Base-by-base conservation (phyloP, 2,329 filamentous ascomycete genomes). In the Oidium heveae region DNA sequence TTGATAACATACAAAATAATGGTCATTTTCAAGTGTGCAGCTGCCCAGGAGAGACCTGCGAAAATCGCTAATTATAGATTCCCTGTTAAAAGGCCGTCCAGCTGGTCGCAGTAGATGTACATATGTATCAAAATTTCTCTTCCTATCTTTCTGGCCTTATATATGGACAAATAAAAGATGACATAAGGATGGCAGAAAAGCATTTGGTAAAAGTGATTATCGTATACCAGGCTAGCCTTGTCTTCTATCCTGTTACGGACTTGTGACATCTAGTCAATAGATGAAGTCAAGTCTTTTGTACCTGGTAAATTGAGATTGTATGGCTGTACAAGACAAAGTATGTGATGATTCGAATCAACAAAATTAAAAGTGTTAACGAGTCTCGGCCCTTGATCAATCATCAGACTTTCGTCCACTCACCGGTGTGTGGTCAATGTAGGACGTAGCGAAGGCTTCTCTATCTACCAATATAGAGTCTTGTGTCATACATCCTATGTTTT, bases 191-290 rank as follows among this genome's bases (percentile, higher is more conserved):
- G 4, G 37, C 37, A 39, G 3, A 39, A 39, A 56, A 56, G 4
- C 54, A 22, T 55, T 32, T 56, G 55, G 44, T 34, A 37, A 57
- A 54, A 41, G 4, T 18, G 13, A 39, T 39, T n/a, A 39, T 39
- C 13, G 13, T 13, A 39, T 4, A 5, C 4, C 12, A 39, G 37
- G 1, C 37, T 39, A 13, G 37, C 13, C 37, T n/a, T 16, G 5
- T 16, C 4, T 39, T 39, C n/a, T 16, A 39, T 39, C n/a, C 1
- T 18, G 16, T 6, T 39, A 12, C 5, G 37, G 4, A 39, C 1
- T 39, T 39, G 13, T 4, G 37, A 18, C n/a, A 18, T 39, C 7
- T 6, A 18, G 5, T 39, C 12, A 13, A 10, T 39, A 15, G n/a
- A 16, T 39, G 16, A 39, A 39, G 12, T 39, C 4, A 39, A 9